phyloP scores from a whole-genome alignment of 257 asterid genomes.

The Solanum lycopersicoides region DNA sequence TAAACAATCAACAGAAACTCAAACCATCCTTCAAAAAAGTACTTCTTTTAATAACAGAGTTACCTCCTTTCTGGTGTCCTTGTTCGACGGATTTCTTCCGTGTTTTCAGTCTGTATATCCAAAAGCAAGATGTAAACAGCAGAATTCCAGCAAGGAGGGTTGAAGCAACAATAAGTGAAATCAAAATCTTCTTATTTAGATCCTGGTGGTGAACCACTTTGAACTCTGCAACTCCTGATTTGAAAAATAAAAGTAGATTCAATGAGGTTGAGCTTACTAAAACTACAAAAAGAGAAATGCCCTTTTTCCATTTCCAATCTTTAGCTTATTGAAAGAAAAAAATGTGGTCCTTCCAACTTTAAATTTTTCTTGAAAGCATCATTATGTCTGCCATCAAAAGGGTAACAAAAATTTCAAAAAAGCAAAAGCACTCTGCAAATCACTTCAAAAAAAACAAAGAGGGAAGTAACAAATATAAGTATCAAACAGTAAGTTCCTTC shows the following conservation, averaged over 20 bases:
- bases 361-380: neutral
- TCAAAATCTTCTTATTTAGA: constrained; percentile 62
- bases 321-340: neutral
- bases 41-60: neutral
- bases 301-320: neutral
- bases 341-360: neutral
- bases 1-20: neutral
- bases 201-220: constrained; percentile 67
- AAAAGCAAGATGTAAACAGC: constrained; percentile 40
- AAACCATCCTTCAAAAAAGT: neutral
- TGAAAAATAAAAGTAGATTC: constrained; percentile 1
- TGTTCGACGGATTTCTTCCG: constrained; percentile 33
- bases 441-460: neutral
- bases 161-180: constrained; percentile 70
- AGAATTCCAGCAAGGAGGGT: constrained; percentile 57
- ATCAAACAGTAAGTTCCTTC: neutral
- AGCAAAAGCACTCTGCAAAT: neutral
- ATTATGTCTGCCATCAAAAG: neutral
- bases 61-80: constrained; percentile 38
- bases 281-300: neutral
- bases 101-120: constrained; percentile 48
- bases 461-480: neutral
- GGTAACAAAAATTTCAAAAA: neutral
- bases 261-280: neutral
- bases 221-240: constrained; percentile 39